Conservation (phyloP, 2,329 filamentous ascomycete species). For the Phaeosphaeria sp. region DNA sequence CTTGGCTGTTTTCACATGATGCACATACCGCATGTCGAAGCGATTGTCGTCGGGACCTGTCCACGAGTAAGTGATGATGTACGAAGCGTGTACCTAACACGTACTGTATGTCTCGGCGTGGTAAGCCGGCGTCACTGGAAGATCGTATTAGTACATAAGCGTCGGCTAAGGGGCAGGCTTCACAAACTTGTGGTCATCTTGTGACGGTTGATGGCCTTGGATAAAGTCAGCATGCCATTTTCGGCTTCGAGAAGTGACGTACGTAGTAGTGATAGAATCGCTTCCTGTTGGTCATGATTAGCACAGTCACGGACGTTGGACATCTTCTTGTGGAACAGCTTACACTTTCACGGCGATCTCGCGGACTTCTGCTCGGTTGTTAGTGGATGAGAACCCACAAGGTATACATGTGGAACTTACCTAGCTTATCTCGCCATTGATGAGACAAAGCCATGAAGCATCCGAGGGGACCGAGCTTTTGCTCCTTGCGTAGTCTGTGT, state of each 20-base stretch:
- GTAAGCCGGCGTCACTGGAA: slow-evolving; percentile 29
- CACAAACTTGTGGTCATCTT: slow-evolving; percentile 27
- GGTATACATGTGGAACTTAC: neutral
- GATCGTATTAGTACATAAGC: neutral
- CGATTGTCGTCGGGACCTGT: slow-evolving; percentile 61
- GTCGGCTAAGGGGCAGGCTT: neutral
- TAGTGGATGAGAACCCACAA: neutral
- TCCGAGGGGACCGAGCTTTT: slow-evolving; percentile 55
- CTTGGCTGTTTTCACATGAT: neutral
- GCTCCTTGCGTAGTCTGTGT: slow-evolving; percentile 55
- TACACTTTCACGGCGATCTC: slow-evolving; percentile 55
- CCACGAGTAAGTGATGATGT: neutral
- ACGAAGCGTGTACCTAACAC: neutral
- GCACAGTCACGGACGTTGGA: too few relatives aligned
- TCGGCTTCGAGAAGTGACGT: neutral
- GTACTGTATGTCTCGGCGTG: slow-evolving; percentile 56
- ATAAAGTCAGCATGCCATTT: neutral
- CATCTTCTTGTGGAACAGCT: too few relatives aligned
- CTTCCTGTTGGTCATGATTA: too few relatives aligned
- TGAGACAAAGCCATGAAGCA: slow-evolving; percentile 62
- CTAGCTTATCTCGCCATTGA: slow-evolving; percentile 53
- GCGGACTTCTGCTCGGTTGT: slow-evolving; percentile 33
- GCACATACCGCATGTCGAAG: slow-evolving; percentile 53
- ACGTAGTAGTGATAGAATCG: slow-evolving; percentile 52
- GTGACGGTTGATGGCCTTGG: slow-evolving; percentile 22